Evolutionary conservation across 1,139 yeast species (phyloP), one percentile per base, ranked within the genome.

Genomic region (Pneumocystis carinii): DNA sequence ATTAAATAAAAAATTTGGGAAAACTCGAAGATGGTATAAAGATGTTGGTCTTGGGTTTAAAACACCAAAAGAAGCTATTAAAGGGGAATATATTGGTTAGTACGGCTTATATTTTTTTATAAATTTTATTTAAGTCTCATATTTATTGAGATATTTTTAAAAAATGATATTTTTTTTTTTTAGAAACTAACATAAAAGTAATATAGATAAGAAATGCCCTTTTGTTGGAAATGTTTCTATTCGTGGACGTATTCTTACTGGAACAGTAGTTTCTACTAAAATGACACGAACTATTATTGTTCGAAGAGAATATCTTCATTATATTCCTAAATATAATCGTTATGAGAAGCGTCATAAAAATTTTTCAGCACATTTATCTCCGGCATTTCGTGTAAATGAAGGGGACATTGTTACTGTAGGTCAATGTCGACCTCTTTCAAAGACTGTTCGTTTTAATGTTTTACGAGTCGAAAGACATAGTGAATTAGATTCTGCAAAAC

Each of bases 311-410:
- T 94, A 94, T 94, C 89, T 94, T 80, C 99, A 94, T 84, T 94
- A 89, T 83, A 87, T 92, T 80, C 96, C 97, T 81, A 92, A 94
- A 87, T 92, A 92, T 85, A 92, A 90, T 95, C 90, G 99, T 87
- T 92, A 90, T 87, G 99, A 92, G 85, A 92, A 92, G 89, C 90
- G 99, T 85, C 99, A 92, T 89, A 94, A 92, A 94, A 94, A 92
- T 86, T 85, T 94, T 72, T 95, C 99, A 79, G 98, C 97, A 75
- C 99, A 92, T 84, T 89, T 94, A 76, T 90, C 97, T 71, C 99
- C 99, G 81, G 98, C 98, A 81, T 92, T 92, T 97, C 95, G 99
- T 84, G 97, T 90, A 75, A 82, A 83, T 79, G 97, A 90, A 79
- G 99, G 99, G 84, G 99, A 94, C 78, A 83, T 87, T 73, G 98